These are phyloP conservation scores for Termitomyces sp. DNA, from an alignment of 768 basidiomycete species.

Conservation along the genomic window DNA sequence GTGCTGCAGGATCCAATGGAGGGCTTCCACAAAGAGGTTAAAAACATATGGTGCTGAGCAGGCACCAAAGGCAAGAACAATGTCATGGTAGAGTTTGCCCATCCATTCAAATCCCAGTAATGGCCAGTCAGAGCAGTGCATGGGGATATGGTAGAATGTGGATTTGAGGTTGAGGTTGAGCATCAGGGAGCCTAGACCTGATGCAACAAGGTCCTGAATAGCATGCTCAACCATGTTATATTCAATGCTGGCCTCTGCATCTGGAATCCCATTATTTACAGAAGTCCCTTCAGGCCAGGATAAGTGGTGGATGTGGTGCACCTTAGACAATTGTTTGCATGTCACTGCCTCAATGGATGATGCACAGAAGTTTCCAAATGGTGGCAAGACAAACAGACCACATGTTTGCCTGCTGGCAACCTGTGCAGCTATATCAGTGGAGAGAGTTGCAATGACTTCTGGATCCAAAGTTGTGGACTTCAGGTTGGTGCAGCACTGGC, in stretches of 20 bases:
- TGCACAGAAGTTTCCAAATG: constrained; percentile 17
- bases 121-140: constrained; percentile 27
- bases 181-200: constrained; percentile 27
- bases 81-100: constrained; percentile 24
- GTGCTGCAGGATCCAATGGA: constrained; percentile 36
- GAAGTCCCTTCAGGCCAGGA: constrained; percentile 19
- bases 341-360: constrained; percentile 25
- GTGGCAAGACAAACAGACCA: constrained; percentile 22
- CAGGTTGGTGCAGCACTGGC: constrained; percentile 21
- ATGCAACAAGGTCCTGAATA: constrained; percentile 19
- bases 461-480: constrained; percentile 21
- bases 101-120: constrained; percentile 31
- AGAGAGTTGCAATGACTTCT: constrained; percentile 8
- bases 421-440: constrained; percentile 1
- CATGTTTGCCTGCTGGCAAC: neutral
- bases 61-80: constrained; percentile 32
- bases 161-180: constrained; percentile 34
- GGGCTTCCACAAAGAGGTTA: constrained; percentile 36
- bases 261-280: constrained; percentile 30
- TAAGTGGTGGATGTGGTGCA: constrained; percentile 25
- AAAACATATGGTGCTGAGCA: constrained; percentile 35
- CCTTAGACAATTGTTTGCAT: constrained; percentile 22
- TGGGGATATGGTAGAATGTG: constrained; percentile 34
- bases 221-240: constrained; percentile 29
- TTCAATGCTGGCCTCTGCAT: constrained; percentile 23